A percentile compares a stretch with the other conserved stretches of the same genome.
Evolutionary conservation across 1,284 basidiomycete genomes (phyloP).

Genomic region (Marasmius oreades): DNA sequence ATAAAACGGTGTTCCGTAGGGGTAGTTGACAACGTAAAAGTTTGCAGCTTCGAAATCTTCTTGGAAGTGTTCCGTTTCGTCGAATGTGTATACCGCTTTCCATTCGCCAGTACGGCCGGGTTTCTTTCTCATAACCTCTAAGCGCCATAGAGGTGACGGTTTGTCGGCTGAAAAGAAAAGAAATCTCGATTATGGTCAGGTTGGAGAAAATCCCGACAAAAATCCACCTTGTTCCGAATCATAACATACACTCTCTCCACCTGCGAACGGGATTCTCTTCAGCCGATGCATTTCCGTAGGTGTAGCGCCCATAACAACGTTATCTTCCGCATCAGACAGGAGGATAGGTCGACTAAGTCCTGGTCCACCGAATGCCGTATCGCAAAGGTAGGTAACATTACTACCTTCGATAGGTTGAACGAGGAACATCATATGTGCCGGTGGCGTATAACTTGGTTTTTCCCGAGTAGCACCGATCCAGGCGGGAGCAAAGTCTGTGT

Average conservation of each 20-base stretch:
- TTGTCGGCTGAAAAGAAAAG: too few relatives aligned
- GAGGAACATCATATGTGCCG: conserved; percentile 32
- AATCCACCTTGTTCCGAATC: conserved; percentile 20
- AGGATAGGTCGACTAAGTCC: conserved; percentile 31
- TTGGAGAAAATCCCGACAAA: neutral
- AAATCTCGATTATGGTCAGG: too few relatives aligned
- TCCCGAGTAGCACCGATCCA: neutral
- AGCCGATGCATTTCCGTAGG: conserved; percentile 18
- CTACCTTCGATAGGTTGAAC: conserved; percentile 31
- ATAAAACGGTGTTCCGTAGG: conserved; percentile 20
- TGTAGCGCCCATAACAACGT: conserved; percentile 25
- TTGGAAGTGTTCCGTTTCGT: conserved; percentile 30
- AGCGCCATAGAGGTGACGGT: too few relatives aligned
- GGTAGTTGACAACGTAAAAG: conserved; percentile 24
- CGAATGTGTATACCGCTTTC: conserved; percentile 31
- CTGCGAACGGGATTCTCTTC: conserved; percentile 7
- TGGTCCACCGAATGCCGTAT: conserved; percentile 32
- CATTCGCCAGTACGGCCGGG: conserved; percentile 17
- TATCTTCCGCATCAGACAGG: conserved; percentile 25
- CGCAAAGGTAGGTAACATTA: conserved; percentile 32
- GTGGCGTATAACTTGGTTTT: conserved; percentile 18
- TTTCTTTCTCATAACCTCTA: neutral
- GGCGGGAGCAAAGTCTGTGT: conserved; percentile 1
- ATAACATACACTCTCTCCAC: conserved; percentile 11
- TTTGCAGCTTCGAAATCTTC: conserved; percentile 27